A percentile compares a stretch with the other conserved stretches of the same genome.
These are phyloP conservation scores for Epichloe bromicola DNA, from an alignment of 2,329 filamentous ascomycete genomes.

Conservation along the genomic window DNA sequence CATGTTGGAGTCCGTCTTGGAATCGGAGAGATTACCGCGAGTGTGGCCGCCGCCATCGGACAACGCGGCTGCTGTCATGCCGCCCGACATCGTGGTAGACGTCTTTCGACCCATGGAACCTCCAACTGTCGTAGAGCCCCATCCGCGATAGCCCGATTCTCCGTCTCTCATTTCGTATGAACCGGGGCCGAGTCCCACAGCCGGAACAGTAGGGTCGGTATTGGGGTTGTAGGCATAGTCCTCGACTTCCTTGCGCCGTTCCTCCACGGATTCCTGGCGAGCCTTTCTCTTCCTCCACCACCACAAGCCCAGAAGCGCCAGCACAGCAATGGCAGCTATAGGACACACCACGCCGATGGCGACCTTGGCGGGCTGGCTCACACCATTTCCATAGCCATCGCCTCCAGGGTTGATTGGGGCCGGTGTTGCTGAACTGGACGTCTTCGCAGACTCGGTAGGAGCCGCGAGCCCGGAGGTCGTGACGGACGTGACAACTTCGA, in stretches of 20 bases:
- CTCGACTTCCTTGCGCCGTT: constrained; percentile 88
- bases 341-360: constrained; percentile 91
- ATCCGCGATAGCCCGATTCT: constrained; percentile 76
- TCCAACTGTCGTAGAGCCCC: constrained; percentile 65
- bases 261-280: constrained; percentile 71
- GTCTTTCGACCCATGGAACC: constrained; percentile 66
- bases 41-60: constrained; percentile 65
- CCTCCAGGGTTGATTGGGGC: constrained; percentile 17
- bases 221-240: constrained; percentile 99
- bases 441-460: neutral
- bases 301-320: constrained; percentile 65
- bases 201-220: constrained; percentile 66
- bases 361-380: constrained; percentile 57
- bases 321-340: constrained; percentile 71
- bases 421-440: constrained; percentile 14
- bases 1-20: constrained; percentile 52
- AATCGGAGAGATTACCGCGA: constrained; percentile 51
- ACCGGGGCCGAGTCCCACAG: constrained; percentile 32
- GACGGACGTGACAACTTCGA: constrained; percentile 16
- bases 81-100: constrained; percentile 79
- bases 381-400: constrained; percentile 26
- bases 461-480: constrained; percentile 10
- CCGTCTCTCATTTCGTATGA: constrained; percentile 63
- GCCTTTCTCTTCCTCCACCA: constrained; percentile 85
- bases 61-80: constrained; percentile 49